Percentiles rank a stretch among this genome's conserved stretches.
phyloP scores from a whole-genome alignment of 1,284 basidiomycete species.

The Cutaneotrichosporon cutaneum region DNA sequence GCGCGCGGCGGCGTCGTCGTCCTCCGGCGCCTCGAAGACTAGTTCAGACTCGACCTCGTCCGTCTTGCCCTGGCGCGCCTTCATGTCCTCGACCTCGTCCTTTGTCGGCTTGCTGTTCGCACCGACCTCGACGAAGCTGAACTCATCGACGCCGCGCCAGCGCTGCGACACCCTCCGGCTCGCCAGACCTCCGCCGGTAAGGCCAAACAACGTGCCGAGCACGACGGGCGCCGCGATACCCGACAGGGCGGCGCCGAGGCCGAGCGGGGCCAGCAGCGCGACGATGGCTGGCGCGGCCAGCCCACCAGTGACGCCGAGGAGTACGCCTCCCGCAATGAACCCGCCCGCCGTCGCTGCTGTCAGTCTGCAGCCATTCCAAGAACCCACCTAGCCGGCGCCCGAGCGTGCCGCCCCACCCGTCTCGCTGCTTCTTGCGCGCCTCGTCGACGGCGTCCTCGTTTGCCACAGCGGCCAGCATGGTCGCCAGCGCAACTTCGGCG shows the following conservation, averaged over 20 bases:
- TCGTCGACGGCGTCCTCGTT: conserved; percentile 42
- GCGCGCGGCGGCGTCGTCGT: conserved; percentile 14
- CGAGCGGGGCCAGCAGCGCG: conserved; percentile 55
- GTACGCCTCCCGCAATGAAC: conserved; percentile 53
- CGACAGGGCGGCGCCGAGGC: conserved; percentile 52
- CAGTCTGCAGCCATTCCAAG: neutral
- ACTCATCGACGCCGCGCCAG: conserved; percentile 57
- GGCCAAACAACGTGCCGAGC: conserved; percentile 57
- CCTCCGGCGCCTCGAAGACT: conserved; percentile 9
- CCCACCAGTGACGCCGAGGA: conserved; percentile 58
- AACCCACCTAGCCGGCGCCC: conserved; percentile 49
- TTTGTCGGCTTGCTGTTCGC: conserved; percentile 42
- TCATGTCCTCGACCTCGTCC: conserved; percentile 44
- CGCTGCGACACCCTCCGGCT: conserved; percentile 56
- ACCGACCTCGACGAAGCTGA: conserved; percentile 56
- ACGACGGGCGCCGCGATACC: conserved; percentile 55
- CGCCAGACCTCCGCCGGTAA: conserved; percentile 57
- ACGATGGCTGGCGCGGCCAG: conserved; percentile 58
- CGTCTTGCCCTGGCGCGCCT: conserved; percentile 16
- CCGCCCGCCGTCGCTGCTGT: conserved; percentile 55
- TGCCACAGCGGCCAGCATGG: conserved; percentile 52
- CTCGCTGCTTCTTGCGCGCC: conserved; percentile 47
- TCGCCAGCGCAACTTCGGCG: conserved; percentile 50
- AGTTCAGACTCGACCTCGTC: conserved; percentile 9
- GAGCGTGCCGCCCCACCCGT: conserved; percentile 55